Percentiles rank a stretch among this genome's conserved stretches.
Evolutionary conservation across 305 asterid genomes (phyloP).

Genomic region (Lippia alba): DNA sequence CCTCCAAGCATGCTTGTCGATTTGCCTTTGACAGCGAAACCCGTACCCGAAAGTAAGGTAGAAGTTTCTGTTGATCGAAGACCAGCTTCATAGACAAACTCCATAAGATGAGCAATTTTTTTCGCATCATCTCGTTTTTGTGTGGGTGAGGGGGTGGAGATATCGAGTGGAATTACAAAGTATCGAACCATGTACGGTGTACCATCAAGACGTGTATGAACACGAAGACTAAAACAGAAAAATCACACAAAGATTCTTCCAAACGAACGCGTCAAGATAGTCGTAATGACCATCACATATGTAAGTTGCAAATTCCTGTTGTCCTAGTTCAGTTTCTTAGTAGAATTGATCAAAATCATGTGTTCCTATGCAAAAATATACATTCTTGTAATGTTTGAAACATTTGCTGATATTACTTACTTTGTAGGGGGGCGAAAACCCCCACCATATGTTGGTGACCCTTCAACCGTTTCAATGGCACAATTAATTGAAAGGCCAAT

Average conservation of each 20-base stretch:
- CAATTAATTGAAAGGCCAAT: slow-evolving; percentile 3
- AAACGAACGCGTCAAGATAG: slow-evolving; percentile 18
- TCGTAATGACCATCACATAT: slow-evolving; percentile 28
- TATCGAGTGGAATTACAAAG: slow-evolving; percentile 16
- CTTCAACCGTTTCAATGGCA: slow-evolving; percentile 6
- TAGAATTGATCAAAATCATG: slow-evolving; percentile 13
- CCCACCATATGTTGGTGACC: slow-evolving; percentile 22
- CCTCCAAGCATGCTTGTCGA: slow-evolving; percentile 85
- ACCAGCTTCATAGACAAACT: slow-evolving; percentile 58
- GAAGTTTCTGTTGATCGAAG: slow-evolving; percentile 71
- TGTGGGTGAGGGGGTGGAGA: no score
- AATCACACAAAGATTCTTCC: slow-evolving; percentile 10
- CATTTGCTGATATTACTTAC: neutral
- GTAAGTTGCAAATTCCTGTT: slow-evolving; percentile 30
- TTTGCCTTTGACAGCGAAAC: slow-evolving; percentile 64
- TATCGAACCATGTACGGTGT: slow-evolving; percentile 35
- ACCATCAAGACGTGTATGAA: slow-evolving; percentile 31
- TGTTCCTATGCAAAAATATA: neutral
- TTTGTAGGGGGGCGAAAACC: neutral
- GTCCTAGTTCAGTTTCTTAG: slow-evolving; percentile 25
- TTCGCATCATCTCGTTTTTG: slow-evolving; percentile 10
- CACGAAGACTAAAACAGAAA: slow-evolving; percentile 10
- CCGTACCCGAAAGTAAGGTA: slow-evolving; percentile 53
- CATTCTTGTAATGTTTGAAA: slow-evolving; percentile 20
- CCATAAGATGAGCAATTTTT: slow-evolving; percentile 28